Evolutionary conservation across 2,329 filamentous ascomycete genomes (phyloP), one percentile per base, ranked within the genome.

Genomic region (Cyanodermella asteris): DNA sequence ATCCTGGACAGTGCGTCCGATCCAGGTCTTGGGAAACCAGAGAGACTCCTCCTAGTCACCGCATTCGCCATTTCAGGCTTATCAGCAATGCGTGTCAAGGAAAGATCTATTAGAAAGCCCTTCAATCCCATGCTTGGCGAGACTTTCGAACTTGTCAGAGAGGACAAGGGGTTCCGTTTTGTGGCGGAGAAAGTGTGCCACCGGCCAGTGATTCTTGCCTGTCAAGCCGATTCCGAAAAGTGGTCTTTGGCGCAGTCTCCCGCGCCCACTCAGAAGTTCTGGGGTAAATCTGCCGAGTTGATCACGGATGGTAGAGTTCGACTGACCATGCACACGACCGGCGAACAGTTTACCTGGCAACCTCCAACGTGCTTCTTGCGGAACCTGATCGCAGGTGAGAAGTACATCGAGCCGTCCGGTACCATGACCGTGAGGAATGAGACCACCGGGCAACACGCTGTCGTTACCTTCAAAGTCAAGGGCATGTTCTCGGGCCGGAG

Each of bases 71-170:
- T 94, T 11, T 90, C 82, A 7, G 67, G 74, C 32, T 77, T 93
- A 37, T 87, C 81, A 30, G 72, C 66, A 39, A 65, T 64, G 22
- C 70, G 87, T 16, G 71, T 81, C 33, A 90, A 81, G 42, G 87
- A 97, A 46, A 75, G 87, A 20, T 72, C 82, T 3, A 77, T 90
- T 31, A 76, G 87, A 35, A 97, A 97, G 45, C 87, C 87, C 0
- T 97, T 94, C 52, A 97, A 93, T 39, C 87, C 87, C 3, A 73
- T 97, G 55, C 66, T 97, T 0, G 87, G 87, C 24, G 87, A 97
- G 51, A 97, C 87, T 0, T 97, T 68, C 45, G 87, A 97, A 49
- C 64, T 97, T 18, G 65, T 97, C 16, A 72, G 84, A 21, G 72
- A 82, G 34, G 81, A 91, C 36, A 66, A 72, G 28, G 81, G 81